phyloP scores from a whole-genome alignment of 495 filamentous ascomycete species.

The Annulohypoxylon moriforme region DNA sequence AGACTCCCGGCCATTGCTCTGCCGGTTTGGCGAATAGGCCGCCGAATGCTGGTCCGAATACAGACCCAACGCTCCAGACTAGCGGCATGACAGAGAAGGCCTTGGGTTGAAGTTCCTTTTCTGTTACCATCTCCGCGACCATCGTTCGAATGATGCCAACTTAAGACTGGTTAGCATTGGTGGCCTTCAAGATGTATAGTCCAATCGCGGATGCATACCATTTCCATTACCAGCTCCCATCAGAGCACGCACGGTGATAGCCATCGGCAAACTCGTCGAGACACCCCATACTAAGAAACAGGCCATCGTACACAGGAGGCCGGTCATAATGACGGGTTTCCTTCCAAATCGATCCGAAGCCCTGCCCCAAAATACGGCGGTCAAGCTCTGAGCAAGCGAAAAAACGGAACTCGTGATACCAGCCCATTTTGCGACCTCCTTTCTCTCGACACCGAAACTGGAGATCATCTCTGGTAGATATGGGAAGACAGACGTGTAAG shows the following conservation, averaged over 20 bases:
- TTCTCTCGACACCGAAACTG: conserved; percentile 76
- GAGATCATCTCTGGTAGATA: conserved; percentile 93
- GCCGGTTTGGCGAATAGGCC: conserved; percentile 85
- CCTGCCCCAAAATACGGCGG: conserved; percentile 82
- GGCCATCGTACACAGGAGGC: conserved; percentile 77
- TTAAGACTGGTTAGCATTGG: conserved; percentile 32
- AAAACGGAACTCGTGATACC: conserved; percentile 78
- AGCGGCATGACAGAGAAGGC: conserved; percentile 90
- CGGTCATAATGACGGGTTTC: conserved; percentile 78
- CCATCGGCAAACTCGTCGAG: conserved; percentile 76
- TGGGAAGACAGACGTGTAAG: conserved; percentile 85
- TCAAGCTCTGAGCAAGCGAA: conserved; percentile 76
- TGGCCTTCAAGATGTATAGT: too few relatives aligned
- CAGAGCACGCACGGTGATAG: conserved; percentile 74
- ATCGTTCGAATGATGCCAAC: conserved; percentile 77
- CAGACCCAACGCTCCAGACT: conserved; percentile 80
- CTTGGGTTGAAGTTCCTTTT: conserved; percentile 81
- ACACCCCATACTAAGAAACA: conserved; percentile 81
- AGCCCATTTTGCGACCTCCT: conserved; percentile 81
- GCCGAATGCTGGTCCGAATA: conserved; percentile 91
- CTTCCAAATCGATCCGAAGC: conserved; percentile 78
- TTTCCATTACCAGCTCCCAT: conserved; percentile 75
- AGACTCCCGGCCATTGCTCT: conserved; percentile 72
- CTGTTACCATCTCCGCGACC: conserved; percentile 81
- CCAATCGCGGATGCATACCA: conserved; percentile 52